phyloP scores from a whole-genome alignment of 345 rosid genomes.

The Linum trigynum region DNA sequence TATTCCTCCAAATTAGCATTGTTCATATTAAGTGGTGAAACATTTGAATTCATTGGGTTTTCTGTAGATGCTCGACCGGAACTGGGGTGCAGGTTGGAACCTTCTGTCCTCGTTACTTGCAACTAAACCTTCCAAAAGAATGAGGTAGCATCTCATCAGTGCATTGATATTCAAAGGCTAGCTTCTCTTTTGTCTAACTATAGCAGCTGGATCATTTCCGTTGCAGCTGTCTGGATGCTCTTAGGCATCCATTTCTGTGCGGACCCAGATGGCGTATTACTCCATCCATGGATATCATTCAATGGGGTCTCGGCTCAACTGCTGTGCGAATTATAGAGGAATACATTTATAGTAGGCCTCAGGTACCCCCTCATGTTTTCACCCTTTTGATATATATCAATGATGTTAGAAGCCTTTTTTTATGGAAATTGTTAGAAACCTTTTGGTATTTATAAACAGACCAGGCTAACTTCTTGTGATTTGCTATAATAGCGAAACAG shows the following conservation, averaged over 20 bases:
- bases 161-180: too few species aligned
- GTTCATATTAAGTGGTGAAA: too few species aligned
- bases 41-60: background rate
- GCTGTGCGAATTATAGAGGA: constrained; percentile 85
- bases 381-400: background rate
- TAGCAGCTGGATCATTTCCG: background rate
- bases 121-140: constrained; percentile 60
- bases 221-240: constrained; percentile 75
- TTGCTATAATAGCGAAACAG: constrained; percentile 50
- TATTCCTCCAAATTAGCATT: background rate
- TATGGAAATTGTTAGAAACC: too few species aligned
- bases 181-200: background rate
- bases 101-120: constrained; percentile 78
- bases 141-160: constrained; percentile 34
- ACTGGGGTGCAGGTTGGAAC: constrained; percentile 97
- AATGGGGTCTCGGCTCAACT: constrained; percentile 97
- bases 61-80: constrained; percentile 84
- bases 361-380: constrained; percentile 35
- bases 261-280: constrained; percentile 92
- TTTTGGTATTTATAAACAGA: background rate
- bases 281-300: constrained; percentile 78
- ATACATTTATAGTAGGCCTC: constrained; percentile 65
- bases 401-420: background rate
- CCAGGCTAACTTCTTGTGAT: constrained; percentile 17
- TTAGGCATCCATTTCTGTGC: constrained; percentile 87